These are phyloP conservation scores for Dactylellina cionopaga DNA, from an alignment of 2,329 filamentous ascomycete species.

Conservation along the genomic window DNA sequence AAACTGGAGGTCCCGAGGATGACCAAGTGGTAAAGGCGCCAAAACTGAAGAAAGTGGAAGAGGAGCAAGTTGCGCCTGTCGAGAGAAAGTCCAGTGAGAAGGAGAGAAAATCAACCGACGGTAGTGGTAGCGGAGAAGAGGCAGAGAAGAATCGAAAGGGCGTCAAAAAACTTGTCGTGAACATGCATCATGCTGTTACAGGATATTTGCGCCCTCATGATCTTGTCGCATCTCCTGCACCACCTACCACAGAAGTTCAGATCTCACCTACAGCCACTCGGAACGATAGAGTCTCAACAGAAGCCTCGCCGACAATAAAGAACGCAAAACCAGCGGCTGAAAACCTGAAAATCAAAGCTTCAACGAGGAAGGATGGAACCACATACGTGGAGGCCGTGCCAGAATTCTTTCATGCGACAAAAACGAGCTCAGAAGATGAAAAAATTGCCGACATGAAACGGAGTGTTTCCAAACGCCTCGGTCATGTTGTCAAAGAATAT, in stretches of 20 bases:
- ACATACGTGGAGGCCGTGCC: slow-evolving; percentile 38
- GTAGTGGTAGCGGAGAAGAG: slow-evolving; percentile 22
- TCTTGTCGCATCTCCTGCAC: background rate
- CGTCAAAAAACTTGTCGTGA: slow-evolving; percentile 43
- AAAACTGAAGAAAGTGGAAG: background rate
- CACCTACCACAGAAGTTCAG: background rate
- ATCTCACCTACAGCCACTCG: slow-evolving; percentile 1
- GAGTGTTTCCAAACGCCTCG: slow-evolving; percentile 37
- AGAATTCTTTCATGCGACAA: slow-evolving; percentile 25
- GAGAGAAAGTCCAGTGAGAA: slow-evolving; percentile 12
- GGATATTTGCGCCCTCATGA: slow-evolving; percentile 41
- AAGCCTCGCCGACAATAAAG: slow-evolving; percentile 3
- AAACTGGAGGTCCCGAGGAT: background rate
- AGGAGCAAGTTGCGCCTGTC: background rate
- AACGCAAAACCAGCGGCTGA: background rate
- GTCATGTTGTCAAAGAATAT: slow-evolving; percentile 40
- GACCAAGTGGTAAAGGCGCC: slow-evolving; percentile 1
- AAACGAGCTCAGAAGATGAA: slow-evolving; percentile 28
- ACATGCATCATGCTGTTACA: slow-evolving; percentile 40
- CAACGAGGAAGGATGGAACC: slow-evolving; percentile 20
- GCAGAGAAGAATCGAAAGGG: slow-evolving; percentile 36
- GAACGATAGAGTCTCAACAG: background rate
- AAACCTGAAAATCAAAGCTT: slow-evolving; percentile 18
- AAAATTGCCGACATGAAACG: slow-evolving; percentile 5
- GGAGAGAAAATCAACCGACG: slow-evolving; percentile 22